Evolutionary conservation across 495 filamentous ascomycete species (phyloP).

Genomic region (Lophiostoma macrostomum): DNA sequence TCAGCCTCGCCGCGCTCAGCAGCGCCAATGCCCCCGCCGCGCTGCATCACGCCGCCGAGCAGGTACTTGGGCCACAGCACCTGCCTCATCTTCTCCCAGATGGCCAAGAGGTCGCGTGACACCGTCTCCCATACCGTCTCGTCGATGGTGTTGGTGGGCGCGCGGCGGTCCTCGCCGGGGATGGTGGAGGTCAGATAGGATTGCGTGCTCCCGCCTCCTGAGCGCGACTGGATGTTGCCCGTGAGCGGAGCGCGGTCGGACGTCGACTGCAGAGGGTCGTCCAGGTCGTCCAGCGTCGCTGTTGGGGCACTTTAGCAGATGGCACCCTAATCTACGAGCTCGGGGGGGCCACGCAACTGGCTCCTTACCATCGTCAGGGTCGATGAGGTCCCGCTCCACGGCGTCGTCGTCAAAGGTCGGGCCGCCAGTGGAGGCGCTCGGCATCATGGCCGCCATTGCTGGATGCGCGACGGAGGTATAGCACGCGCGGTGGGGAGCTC

Average conservation of each 20-base stretch:
- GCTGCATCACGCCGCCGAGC: slow-evolving; percentile 65
- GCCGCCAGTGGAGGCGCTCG: slow-evolving; percentile 37
- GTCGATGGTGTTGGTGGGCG: slow-evolving; percentile 90
- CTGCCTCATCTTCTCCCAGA: slow-evolving; percentile 97
- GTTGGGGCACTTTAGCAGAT: slow-evolving; percentile 10
- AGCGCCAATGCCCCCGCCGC: slow-evolving; percentile 68
- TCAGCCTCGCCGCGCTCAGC: slow-evolving; percentile 63
- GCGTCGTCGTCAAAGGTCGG: slow-evolving; percentile 65
- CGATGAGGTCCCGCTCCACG: slow-evolving; percentile 86
- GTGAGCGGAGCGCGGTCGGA: slow-evolving; percentile 74
- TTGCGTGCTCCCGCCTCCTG: slow-evolving; percentile 47
- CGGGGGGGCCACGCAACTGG: background rate
- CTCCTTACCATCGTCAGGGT: slow-evolving; percentile 84
- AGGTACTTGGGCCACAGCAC: slow-evolving; percentile 97
- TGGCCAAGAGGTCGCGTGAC: slow-evolving; percentile 81
- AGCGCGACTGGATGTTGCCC: slow-evolving; percentile 68
- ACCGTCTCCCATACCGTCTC: slow-evolving; percentile 95
- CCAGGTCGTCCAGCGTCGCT: slow-evolving; percentile 85
- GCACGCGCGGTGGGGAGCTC: slow-evolving; percentile 5
- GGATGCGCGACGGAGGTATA: background rate
- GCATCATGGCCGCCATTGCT: slow-evolving; percentile 39
- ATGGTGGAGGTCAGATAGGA: slow-evolving; percentile 82
- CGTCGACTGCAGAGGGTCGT: slow-evolving; percentile 72
- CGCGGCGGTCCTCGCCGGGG: slow-evolving; percentile 90
- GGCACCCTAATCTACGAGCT: slow-evolving; percentile 2